phyloP scores from a whole-genome alignment of 495 filamentous ascomycete genomes.

The Extremus antarcticus region DNA sequence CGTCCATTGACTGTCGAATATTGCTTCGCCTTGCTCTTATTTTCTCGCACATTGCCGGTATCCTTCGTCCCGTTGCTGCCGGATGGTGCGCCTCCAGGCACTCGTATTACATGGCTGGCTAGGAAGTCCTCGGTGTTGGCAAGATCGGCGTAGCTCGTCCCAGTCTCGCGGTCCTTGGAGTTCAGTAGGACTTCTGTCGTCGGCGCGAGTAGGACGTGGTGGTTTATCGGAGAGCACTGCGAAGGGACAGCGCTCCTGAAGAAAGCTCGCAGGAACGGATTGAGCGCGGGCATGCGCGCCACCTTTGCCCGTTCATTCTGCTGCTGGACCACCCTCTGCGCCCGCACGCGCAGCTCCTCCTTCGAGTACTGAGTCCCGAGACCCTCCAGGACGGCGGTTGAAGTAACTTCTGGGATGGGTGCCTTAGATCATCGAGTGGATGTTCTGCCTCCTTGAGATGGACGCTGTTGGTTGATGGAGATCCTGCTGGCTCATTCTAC shows the following conservation, averaged over 20 bases:
- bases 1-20: conserved; percentile 86
- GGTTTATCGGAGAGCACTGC: conserved; percentile 86
- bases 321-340: not conserved
- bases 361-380: not conserved
- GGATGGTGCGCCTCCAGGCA: conserved; percentile 49
- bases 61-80: conserved; percentile 45
- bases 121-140: conserved; percentile 87
- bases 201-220: conserved; percentile 90
- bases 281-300: conserved; percentile 52
- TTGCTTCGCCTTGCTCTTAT: conserved; percentile 83
- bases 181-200: conserved; percentile 82
- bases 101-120: conserved; percentile 88
- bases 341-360: conserved; percentile 2
- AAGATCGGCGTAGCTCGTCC: conserved; percentile 65
- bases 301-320: conserved; percentile 4
- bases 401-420: not conserved
- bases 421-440: not conserved
- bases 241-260: conserved; percentile 86
- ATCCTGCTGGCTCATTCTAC: too few species aligned
- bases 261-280: conserved; percentile 96
- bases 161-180: conserved; percentile 80
- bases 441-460: too few species aligned
- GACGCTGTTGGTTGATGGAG: too few species aligned
- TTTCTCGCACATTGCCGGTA: conserved; percentile 70
- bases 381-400: not conserved